These are phyloP conservation scores for Lodderomyces elongisporus DNA, from an alignment of 1,139 yeast species.

Conservation along the genomic window DNA sequence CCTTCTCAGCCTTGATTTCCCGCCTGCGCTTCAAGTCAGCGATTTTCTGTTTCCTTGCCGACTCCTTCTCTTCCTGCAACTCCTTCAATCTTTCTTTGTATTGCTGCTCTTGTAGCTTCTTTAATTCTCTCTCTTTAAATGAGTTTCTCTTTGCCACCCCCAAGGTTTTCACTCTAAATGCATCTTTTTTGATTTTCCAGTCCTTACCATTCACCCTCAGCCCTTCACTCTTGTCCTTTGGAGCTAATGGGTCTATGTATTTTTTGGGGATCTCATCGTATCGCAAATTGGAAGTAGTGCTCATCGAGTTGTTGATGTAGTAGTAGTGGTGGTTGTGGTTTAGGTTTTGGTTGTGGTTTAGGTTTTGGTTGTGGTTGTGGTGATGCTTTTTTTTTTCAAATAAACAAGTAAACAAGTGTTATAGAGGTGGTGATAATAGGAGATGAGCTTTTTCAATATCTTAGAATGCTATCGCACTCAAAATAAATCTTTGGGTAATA, in stretches of 20 bases:
- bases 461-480: too few relatives aligned
- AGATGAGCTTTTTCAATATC: too few relatives aligned
- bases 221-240: slow-evolving; percentile 37
- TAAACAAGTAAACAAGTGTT: too few relatives aligned
- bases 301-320: slow-evolving; percentile 15
- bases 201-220: slow-evolving; percentile 48
- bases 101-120: slow-evolving; percentile 37
- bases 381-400: not conserved
- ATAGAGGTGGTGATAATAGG: too few relatives aligned
- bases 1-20: slow-evolving; percentile 68
- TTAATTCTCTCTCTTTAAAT: slow-evolving; percentile 30
- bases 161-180: slow-evolving; percentile 39
- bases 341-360: not conserved
- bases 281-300: slow-evolving; percentile 21
- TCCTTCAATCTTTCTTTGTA: slow-evolving; percentile 51
- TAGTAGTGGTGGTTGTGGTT: not conserved
- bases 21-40: slow-evolving; percentile 58
- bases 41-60: slow-evolving; percentile 44
- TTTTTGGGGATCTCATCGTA: slow-evolving; percentile 27
- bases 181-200: slow-evolving; percentile 53
- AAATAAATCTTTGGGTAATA: too few relatives aligned
- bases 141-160: slow-evolving; percentile 21
- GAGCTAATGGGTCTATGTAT: slow-evolving; percentile 22
- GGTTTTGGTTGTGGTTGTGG: not conserved
- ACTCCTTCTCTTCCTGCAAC: slow-evolving; percentile 58